Percentiles rank a stretch among this genome's conserved stretches.
These are phyloP conservation scores for Albatrellus ellisii DNA, from an alignment of 768 basidiomycete genomes.

Conservation along the genomic window DNA sequence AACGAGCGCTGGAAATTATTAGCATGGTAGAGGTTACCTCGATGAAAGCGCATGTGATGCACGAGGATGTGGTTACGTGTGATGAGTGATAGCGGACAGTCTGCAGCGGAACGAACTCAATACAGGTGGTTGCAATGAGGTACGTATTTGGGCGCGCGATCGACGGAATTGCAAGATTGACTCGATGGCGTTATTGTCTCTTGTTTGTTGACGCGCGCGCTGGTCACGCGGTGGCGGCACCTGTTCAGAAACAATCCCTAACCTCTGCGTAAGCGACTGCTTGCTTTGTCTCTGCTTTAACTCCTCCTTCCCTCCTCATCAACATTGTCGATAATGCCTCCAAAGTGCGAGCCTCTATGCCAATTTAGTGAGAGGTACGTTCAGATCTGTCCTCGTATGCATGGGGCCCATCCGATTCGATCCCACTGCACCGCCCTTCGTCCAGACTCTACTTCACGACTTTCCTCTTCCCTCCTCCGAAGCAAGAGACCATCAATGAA, in stretches of 20 bases:
- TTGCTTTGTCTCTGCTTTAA: constrained; percentile 11
- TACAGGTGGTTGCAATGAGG: too few species aligned
- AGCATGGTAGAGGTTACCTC: too few species aligned
- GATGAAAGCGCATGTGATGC: too few species aligned
- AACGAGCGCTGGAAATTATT: too few species aligned
- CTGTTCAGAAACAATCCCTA: constrained; percentile 4
- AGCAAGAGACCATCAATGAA: constrained; percentile 50
- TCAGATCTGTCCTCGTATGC: not conserved
- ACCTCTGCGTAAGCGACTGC: not conserved
- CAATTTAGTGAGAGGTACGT: constrained; percentile 65
- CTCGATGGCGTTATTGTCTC: constrained; percentile 8
- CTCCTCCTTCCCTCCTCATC: constrained; percentile 5
- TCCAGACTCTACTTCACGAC: constrained; percentile 72
- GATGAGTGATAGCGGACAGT: too few species aligned
- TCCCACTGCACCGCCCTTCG: constrained; percentile 1
- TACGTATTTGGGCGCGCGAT: too few species aligned
- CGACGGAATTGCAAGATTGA: not conserved
- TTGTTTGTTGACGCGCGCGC: constrained; percentile 4
- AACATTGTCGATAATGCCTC: constrained; percentile 22
- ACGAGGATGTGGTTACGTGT: too few species aligned
- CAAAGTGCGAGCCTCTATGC: constrained; percentile 63
- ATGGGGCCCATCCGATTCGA: not conserved
- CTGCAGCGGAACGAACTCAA: too few species aligned
- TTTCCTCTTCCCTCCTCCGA: constrained; percentile 67
- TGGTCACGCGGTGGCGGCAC: constrained; percentile 2